These are phyloP conservation scores for Vigna angularis DNA, from an alignment of 306 rosid genomes.

Conservation along the genomic window DNA sequence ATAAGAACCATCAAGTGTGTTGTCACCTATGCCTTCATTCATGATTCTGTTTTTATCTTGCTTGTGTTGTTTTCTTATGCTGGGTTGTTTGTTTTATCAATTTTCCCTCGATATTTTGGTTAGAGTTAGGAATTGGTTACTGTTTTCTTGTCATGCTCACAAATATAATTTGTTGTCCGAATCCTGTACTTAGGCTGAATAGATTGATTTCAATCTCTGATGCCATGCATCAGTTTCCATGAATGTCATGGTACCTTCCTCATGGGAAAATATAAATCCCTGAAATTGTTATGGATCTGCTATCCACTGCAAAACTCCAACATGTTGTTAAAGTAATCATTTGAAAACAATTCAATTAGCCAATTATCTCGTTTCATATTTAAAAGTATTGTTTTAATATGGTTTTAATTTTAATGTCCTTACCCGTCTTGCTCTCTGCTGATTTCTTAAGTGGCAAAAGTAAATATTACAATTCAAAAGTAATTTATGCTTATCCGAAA, in stretches of 20 bases:
- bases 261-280: neutral
- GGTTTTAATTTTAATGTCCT: neutral
- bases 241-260: conserved; percentile 15
- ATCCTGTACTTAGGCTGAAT: conserved; percentile 30
- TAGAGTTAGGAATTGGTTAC: conserved; percentile 22
- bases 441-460: neutral
- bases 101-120: neutral
- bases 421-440: too few relatives aligned
- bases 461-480: neutral
- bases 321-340: conserved; percentile 1
- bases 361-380: neutral
- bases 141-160: conserved; percentile 11
- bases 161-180: conserved; percentile 25
- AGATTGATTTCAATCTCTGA: neutral
- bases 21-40: neutral
- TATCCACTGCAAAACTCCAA: neutral
- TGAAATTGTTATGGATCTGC: neutral
- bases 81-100: neutral
- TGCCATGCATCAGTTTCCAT: conserved; percentile 15
- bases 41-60: conserved; percentile 11
- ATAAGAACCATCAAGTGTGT: conserved; percentile 46
- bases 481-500: neutral
- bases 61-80: conserved; percentile 26
- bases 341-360: neutral
- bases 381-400: neutral